Evolutionary conservation across 345 rosid genomes (phyloP).

Genomic region (Pugionium dolabratum): DNA sequence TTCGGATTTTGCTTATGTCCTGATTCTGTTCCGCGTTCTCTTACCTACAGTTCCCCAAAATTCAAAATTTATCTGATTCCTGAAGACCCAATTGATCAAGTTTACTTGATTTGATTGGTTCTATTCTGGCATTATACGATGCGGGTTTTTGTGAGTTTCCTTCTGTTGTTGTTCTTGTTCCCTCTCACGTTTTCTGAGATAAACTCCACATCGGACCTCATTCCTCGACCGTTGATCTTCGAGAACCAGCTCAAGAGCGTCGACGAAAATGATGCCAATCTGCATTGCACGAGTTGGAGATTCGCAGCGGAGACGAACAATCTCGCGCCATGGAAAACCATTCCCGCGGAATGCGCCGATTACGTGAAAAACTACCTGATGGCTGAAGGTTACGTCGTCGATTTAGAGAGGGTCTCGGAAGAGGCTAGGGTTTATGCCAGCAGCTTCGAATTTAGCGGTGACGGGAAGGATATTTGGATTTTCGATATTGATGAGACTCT

Average conservation of each 20-base stretch:
- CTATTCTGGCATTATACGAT: constrained; percentile 32
- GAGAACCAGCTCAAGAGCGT: constrained; percentile 37
- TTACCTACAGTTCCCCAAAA: too few relatives aligned
- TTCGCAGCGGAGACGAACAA: constrained; percentile 82
- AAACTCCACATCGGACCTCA: constrained; percentile 35
- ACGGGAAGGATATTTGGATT: constrained; percentile 83
- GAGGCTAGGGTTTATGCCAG: constrained; percentile 66
- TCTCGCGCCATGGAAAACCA: constrained; percentile 72
- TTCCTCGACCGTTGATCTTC: constrained; percentile 65
- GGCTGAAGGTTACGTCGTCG: constrained; percentile 64
- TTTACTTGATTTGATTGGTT: not conserved
- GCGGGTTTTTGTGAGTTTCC: constrained; percentile 40
- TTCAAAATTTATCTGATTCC: constrained; percentile 15
- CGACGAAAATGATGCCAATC: constrained; percentile 45
- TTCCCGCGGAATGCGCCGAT: constrained; percentile 67
- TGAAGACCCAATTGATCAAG: constrained; percentile 12
- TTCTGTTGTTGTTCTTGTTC: constrained; percentile 41
- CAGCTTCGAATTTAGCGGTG: constrained; percentile 52
- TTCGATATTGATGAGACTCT: constrained; percentile 92
- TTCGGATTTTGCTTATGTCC: not conserved
- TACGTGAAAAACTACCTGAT: constrained; percentile 66
- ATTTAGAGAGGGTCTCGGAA: constrained; percentile 60
- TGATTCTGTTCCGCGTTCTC: not conserved
- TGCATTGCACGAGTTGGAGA: constrained; percentile 90
- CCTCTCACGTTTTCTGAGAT: constrained; percentile 47